Percentiles rank a stretch among this genome's conserved stretches.
phyloP scores from a whole-genome alignment of 371 early-diverging fungal genomes.

The Apophysomyces trapeziformis region DNA sequence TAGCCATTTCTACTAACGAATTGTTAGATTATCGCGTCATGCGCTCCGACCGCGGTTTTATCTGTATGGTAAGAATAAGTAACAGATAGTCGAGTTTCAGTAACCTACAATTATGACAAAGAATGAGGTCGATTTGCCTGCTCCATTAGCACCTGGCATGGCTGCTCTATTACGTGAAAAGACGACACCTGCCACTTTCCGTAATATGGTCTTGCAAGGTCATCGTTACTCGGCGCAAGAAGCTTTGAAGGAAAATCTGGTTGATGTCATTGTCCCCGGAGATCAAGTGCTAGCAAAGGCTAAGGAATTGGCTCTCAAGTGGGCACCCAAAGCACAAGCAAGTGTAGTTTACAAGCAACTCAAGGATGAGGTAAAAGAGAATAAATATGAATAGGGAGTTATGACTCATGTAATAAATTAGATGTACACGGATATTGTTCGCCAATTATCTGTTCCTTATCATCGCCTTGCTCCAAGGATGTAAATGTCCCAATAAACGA shows the following conservation, averaged over 20 bases:
- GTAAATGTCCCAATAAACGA: background rate
- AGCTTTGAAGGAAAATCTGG: conserved; percentile 63
- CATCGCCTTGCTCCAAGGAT: conserved; percentile 23
- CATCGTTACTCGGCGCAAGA: conserved; percentile 68
- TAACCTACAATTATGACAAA: conserved; percentile 17
- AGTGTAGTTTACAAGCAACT: conserved; percentile 48
- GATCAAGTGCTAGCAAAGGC: conserved; percentile 56
- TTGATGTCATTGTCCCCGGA: conserved; percentile 60
- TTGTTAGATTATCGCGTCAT: conserved; percentile 76
- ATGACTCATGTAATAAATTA: conserved; percentile 9
- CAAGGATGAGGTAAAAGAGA: conserved; percentile 46
- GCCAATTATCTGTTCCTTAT: conserved; percentile 28
- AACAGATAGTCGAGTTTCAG: background rate
- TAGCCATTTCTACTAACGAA: background rate
- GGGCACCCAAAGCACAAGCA: conserved; percentile 60
- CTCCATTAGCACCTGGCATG: conserved; percentile 78
- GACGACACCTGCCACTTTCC: conserved; percentile 55
- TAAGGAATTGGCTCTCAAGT: conserved; percentile 59
- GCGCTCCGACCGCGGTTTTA: conserved; percentile 78
- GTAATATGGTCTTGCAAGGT: conserved; percentile 72
- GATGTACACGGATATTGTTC: conserved; percentile 35
- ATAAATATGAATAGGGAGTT: background rate
- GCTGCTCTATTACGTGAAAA: conserved; percentile 68
- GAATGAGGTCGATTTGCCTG: conserved; percentile 83
- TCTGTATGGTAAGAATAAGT: conserved; percentile 62